These are phyloP conservation scores for Lodderomyces orthopsilosis DNA, from an alignment of 1,139 yeast genomes.

Conservation along the genomic window DNA sequence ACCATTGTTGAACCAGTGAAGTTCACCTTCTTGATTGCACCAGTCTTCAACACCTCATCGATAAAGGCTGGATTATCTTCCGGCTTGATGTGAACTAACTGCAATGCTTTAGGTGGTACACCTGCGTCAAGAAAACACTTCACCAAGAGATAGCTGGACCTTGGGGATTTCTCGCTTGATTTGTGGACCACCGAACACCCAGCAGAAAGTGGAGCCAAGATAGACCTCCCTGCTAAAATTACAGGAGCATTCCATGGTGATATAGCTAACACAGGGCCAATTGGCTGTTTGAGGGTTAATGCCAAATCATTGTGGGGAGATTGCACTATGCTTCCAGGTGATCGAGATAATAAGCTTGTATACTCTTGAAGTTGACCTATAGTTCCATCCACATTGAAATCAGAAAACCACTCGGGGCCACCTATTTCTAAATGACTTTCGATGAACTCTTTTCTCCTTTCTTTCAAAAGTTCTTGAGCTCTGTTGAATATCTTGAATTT, in stretches of 20 bases:
- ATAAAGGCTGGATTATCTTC: slow-evolving; percentile 24
- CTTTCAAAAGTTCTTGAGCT: slow-evolving; percentile 17
- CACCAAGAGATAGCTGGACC: slow-evolving; percentile 27
- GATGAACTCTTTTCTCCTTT: slow-evolving; percentile 17
- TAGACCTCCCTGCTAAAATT: slow-evolving; percentile 35
- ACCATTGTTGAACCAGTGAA: slow-evolving; percentile 46
- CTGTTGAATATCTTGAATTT: slow-evolving; percentile 20
- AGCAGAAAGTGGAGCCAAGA: slow-evolving; percentile 46
- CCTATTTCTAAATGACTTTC: slow-evolving; percentile 36
- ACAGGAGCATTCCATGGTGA: slow-evolving; percentile 53
- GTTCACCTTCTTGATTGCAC: slow-evolving; percentile 30
- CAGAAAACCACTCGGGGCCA: slow-evolving; percentile 36
- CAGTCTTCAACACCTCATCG: slow-evolving; percentile 25
- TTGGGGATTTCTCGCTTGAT: slow-evolving; percentile 38
- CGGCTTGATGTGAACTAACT: slow-evolving; percentile 32
- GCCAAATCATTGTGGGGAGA: slow-evolving; percentile 25
- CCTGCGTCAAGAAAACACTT: slow-evolving; percentile 38
- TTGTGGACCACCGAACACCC: slow-evolving; percentile 49
- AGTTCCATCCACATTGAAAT: slow-evolving; percentile 28
- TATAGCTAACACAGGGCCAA: slow-evolving; percentile 45
- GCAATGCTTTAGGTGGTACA: slow-evolving; percentile 33
- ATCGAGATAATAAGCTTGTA: slow-evolving; percentile 18
- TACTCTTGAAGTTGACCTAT: slow-evolving; percentile 26
- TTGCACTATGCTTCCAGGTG: slow-evolving; percentile 25
- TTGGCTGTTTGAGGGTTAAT: slow-evolving; percentile 32